Conservation (phyloP, 768 basidiomycete species). For the Rubroboletus satanas region DNA sequence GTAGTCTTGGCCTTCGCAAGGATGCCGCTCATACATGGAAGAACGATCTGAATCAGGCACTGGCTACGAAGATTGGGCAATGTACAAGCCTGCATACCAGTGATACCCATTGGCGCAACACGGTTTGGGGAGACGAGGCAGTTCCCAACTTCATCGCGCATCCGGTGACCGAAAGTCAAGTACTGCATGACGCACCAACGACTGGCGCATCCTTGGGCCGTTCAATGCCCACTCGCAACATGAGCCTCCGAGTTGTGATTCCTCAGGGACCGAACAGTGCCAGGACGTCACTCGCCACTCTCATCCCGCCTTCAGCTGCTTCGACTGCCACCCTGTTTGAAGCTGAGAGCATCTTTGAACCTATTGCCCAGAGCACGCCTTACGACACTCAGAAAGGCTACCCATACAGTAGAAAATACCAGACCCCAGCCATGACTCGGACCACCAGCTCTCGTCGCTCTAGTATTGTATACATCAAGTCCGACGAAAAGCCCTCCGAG, state of each 20-base stretch:
- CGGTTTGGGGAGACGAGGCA: conserved; percentile 43
- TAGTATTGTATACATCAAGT: conserved; percentile 63
- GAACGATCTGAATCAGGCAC: conserved; percentile 48
- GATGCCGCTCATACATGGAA: conserved; percentile 56
- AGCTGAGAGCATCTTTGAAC: conserved; percentile 21
- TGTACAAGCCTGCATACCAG: conserved; percentile 39
- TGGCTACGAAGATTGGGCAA: conserved; percentile 42
- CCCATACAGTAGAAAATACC: conserved; percentile 13
- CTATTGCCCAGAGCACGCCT: conserved; percentile 57
- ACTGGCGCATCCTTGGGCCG: conserved; percentile 26
- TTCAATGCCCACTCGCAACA: conserved; percentile 41
- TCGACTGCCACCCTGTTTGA: conserved; percentile 64
- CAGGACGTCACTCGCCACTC: conserved; percentile 49
- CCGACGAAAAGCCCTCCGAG: conserved; percentile 39
- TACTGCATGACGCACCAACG: conserved; percentile 21
- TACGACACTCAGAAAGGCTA: conserved; percentile 40
- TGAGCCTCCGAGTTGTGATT: conserved; percentile 49
- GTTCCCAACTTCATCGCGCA: conserved; percentile 29
- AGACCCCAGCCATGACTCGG: conserved; percentile 21
- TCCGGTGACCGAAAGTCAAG: conserved; percentile 40
- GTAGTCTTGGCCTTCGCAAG: conserved; percentile 61
- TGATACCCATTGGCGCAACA: conserved; percentile 44
- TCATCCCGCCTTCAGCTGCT: conserved; percentile 49
- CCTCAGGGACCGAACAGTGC: conserved; percentile 47
- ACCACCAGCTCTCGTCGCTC: conserved; percentile 40